These are phyloP conservation scores for Picea abies DNA, from an alignment of 83 land plant genomes.

Conservation along the genomic window DNA sequence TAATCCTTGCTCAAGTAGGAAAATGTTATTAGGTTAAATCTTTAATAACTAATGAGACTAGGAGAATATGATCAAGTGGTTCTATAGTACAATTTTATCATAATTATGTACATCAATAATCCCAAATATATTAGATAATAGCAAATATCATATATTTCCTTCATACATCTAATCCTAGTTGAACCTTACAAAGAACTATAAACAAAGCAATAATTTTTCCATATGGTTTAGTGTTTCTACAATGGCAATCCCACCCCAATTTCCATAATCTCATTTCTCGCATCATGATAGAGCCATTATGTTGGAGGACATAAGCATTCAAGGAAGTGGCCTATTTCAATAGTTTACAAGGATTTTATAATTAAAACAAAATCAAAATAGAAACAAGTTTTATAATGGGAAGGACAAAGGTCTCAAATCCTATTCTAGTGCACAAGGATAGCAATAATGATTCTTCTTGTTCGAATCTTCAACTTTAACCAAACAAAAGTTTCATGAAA, in stretches of 20 bases:
- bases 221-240: too few relatives aligned
- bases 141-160: not conserved
- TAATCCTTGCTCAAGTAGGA: not conserved
- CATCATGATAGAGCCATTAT: too few relatives aligned
- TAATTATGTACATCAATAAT: not conserved
- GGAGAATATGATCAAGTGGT: not conserved
- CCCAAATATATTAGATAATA: not conserved
- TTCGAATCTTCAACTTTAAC: too few relatives aligned
- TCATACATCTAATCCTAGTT: not conserved
- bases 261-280: not conserved
- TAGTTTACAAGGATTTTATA: not conserved
- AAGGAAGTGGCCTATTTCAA: not conserved
- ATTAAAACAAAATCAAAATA: not conserved
- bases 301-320: not conserved
- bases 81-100: not conserved
- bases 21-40: not conserved
- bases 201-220: not conserved
- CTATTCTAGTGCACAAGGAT: slow-evolving; percentile 49
- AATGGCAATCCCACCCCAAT: not conserved
- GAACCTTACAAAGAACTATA: not conserved
- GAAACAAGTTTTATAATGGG: not conserved
- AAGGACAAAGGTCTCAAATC: slow-evolving; percentile 45
- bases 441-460: not conserved
- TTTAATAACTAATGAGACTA: not conserved
- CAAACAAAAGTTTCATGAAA: not conserved